Evolutionary conservation across 257 asterid species (phyloP), one percentile per base, ranked within the genome.

Genomic region (Catharanthus roseus): DNA sequence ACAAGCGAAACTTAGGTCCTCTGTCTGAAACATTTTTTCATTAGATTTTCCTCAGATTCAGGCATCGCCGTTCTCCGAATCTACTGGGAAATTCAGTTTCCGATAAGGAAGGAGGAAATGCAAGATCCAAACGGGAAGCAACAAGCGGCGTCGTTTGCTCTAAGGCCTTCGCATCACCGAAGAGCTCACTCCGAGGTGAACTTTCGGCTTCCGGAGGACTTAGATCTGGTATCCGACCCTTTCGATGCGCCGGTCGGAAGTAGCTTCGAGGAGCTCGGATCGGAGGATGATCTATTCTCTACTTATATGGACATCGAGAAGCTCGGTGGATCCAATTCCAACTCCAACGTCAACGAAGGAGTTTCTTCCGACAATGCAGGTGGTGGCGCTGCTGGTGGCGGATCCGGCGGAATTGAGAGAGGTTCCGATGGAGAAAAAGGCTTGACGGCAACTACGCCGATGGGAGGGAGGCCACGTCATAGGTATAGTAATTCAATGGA

Each of bases 301-400:
- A 88, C 97, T 44, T 93, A 88, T 79, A 93, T 93, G 95, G 95
- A 93, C 70, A 91, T 93, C 3, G 97, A 93, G 75, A 93, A 91
- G 86, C 89, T 91, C 47, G 85, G 70, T 64, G 88, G 88, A 74
- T 86, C 90, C 41, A 70, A 69, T 44, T 75, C 75, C 28, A 75
- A 53, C 79, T 86, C 89, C 72, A 90, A 81, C 50, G 34, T 49
- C 21, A 21, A 69, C n/a, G 76, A 73, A 4, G 86, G 69, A 51
- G 69, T 74, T 38, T 77, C 42, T 61, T 51, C 60, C 24, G 86
- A 79, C 56, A 82, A 83, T 85, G 88, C 74, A 21, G 83, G 69
- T 39, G 80, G 69, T 42, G 70, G 62, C 8, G 67, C 34, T 12
- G 75, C 70, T 21, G 54, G 72, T 69, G 65, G 71, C 49, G 70